Percentiles rank a stretch among this genome's conserved stretches.
phyloP scores from a whole-genome alignment of 1,284 basidiomycete species.

The Fistulina hepatica region DNA sequence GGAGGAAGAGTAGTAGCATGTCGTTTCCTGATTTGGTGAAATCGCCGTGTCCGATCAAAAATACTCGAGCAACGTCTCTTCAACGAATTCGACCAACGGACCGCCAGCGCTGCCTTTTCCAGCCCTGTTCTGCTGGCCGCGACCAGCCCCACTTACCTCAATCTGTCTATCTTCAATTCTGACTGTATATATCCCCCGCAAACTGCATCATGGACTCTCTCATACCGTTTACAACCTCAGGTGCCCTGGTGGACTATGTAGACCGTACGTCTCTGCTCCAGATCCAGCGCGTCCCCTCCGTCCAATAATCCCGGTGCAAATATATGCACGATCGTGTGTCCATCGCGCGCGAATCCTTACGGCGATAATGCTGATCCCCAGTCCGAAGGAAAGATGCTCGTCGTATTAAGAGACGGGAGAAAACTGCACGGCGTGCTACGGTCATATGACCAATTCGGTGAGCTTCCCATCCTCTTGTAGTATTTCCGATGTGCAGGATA shows the following conservation, averaged over 20 bases:
- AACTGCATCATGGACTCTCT: constrained; percentile 69
- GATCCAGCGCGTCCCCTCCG: constrained; percentile 39
- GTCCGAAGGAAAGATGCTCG: constrained; percentile 90
- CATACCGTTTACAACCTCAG: constrained; percentile 94
- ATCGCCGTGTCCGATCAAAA: no score
- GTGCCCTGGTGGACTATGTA: constrained; percentile 93
- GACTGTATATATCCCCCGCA: no score
- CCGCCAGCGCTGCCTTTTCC: no score
- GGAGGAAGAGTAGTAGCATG: no score
- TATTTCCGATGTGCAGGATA: neutral
- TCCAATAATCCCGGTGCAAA: constrained; percentile 17
- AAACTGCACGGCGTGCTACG: constrained; percentile 94
- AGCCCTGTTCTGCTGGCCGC: no score
- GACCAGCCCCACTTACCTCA: no score
- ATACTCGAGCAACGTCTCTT: no score
- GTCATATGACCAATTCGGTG: constrained; percentile 99
- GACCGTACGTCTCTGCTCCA: constrained; percentile 82
- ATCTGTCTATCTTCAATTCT: no score
- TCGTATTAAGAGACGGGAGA: constrained; percentile 90
- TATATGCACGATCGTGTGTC: no score
- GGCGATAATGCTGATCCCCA: constrained; percentile 20
- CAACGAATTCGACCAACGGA: no score
- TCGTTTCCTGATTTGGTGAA: no score
- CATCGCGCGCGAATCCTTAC: no score
- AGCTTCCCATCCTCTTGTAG: constrained; percentile 22